Base-by-base conservation (phyloP, 108 stramenopile species). In the Skeletonema marinoi region DNA sequence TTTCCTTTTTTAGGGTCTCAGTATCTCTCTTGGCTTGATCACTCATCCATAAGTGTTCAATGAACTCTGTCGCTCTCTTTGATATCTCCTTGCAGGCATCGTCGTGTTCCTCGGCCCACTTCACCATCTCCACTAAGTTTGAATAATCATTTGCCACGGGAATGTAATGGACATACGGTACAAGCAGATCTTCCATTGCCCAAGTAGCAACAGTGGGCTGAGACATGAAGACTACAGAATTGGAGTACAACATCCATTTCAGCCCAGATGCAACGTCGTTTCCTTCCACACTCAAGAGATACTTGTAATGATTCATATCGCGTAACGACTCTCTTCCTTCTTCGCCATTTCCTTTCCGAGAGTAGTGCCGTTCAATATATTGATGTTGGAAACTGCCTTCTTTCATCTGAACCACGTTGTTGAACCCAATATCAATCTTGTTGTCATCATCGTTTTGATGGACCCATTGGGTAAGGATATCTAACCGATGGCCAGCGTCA, bases 211-310 rank as follows among this genome's bases (percentile, higher is more conserved):
- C 25, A 25, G 25, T 25, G 25, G 25, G 25, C 25, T 0, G 25
- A 25, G 25, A 25, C 25, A 25, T 25, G 25, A 25, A 25, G 25
- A 25, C 25, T 25, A 25, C 25, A 25, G 25, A 25, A 25, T 25
- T 25, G 25, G 25, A 25, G 25, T 25, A 25, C 25, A 25, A 25
- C 25, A 25, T 25, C 25, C 25, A 25, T 25, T 25, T 25, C 25
- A 92, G 78, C 3, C 89, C 92, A 30, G 88, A 80, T 17, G 92
- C 92, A 35, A 92, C 88, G 67, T 92, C 92, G 61, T 92, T 90
- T 29, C 92, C 92, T 69, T 92, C 89, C 9, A 90, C 70, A 82
- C 88, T 87, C 60, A 61, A 17, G 7, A 46, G 44, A 46, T 46
- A 46, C 11, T 66, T 46, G 44, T 46, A 70, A 31, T 75, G 38